Evolutionary conservation across 768 basidiomycete species (phyloP), one percentile per base, ranked within the genome.

Genomic region (Tulasnella sp.): DNA sequence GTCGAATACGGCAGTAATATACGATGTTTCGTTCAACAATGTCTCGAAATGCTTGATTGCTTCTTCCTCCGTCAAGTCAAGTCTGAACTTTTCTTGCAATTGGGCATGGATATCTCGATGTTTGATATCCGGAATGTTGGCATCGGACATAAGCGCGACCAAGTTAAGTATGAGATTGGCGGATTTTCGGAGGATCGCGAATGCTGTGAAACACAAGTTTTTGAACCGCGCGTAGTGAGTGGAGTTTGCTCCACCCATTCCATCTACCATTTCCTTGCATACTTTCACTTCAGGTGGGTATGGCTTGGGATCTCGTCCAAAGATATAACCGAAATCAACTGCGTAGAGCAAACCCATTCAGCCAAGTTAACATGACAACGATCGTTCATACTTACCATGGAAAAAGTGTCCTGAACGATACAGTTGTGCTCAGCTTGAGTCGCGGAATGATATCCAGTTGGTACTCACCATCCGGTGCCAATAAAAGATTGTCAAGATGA

Each of bases 241-340:
- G 5, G 91, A 93, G 60, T 85, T 78, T 1, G 87, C 81, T 9
- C 95, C 93, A n/a, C 95, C 95, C 91, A 99, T 93, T 9, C 87
- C 93, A 63, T 99, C 95, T 0, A 98, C 89, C 95, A 98, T 99
- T 63, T 98, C 95, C 61, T 93, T 92, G 67, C 92, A 96, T 34
- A 99, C 86, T 64, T 99, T 99, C 58, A 98, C 92, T 10, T 91
- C 87, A 5, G 95, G 95, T 2, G 95, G 92, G 62, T 92, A 93
- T 0, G 91, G 89, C 61, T 99, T 98, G 0, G 95, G 95, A 62
- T 98, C 95, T 2, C 91, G 81, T 2, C 95, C 95, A 12, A 98
- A 75, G 59, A 98, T 98, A 65, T 96, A 99, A 2, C 95, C 93
- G 61, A 98, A 99, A 63, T 98, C 95, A 56, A 98, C 95, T 93